phyloP scores from a whole-genome alignment of 495 filamentous ascomycete species.

The Daldinia loculata region DNA sequence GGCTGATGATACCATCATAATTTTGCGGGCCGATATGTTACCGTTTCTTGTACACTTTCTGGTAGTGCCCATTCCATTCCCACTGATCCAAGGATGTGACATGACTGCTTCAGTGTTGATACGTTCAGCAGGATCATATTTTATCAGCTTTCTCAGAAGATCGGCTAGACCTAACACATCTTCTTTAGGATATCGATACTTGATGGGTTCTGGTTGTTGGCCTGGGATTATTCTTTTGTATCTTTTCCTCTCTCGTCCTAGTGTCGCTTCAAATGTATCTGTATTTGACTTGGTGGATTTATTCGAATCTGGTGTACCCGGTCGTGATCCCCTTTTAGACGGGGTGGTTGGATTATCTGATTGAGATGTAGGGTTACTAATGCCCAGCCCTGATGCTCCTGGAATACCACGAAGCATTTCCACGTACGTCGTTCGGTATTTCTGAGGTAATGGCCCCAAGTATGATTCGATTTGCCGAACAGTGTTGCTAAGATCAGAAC shows the following conservation, averaged over 20 bases:
- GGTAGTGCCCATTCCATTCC: not conserved
- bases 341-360: too few relatives aligned
- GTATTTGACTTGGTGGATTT: too few relatives aligned
- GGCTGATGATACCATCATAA: not conserved
- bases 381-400: not conserved
- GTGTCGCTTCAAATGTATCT: too few relatives aligned
- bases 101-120: not conserved
- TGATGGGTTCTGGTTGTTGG: not conserved
- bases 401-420: not conserved
- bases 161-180: slow-evolving; percentile 12
- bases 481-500: not conserved
- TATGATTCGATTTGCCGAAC: slow-evolving; percentile 16
- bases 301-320: not conserved
- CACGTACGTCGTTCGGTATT: slow-evolving; percentile 3
- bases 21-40: too few relatives aligned
- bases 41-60: not conserved
- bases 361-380: not conserved
- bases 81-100: slow-evolving; percentile 23
- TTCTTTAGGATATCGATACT: not conserved
- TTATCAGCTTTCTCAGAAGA: slow-evolving; percentile 13
- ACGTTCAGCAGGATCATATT: slow-evolving; percentile 19
- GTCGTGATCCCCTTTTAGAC: too few relatives aligned
- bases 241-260: too few relatives aligned
- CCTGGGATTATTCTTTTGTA: too few relatives aligned
- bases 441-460: slow-evolving; percentile 33